A percentile compares a stretch with the other conserved stretches of the same genome.
These are phyloP conservation scores for Penicillium sp. DNA, from an alignment of 2,329 filamentous ascomycete species.

Conservation along the genomic window DNA sequence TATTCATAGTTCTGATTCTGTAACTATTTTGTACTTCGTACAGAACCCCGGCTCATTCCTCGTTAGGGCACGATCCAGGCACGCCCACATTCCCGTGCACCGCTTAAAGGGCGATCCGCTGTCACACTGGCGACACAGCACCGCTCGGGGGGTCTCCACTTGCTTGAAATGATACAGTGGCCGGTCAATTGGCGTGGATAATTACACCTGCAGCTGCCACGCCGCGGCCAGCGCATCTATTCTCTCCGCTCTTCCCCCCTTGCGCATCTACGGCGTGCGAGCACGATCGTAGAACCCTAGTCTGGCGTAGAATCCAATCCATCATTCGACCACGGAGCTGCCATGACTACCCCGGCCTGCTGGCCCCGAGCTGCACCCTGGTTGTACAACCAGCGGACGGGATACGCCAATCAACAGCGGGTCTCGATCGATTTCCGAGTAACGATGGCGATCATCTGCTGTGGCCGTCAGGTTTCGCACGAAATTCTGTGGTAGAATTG, in stretches of 20 bases:
- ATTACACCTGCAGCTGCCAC: slow-evolving; percentile 38
- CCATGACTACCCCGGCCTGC: slow-evolving; percentile 18
- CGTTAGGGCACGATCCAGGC: slow-evolving; percentile 25
- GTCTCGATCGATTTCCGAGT: slow-evolving; percentile 23
- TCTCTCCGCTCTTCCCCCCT: slow-evolving; percentile 19
- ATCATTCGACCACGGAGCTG: not conserved
- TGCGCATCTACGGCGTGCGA: slow-evolving; percentile 11
- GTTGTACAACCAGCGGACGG: slow-evolving; percentile 23
- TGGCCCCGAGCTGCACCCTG: slow-evolving; percentile 15
- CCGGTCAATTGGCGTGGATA: slow-evolving; percentile 14
- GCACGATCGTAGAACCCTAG: slow-evolving; percentile 10
- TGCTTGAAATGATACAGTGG: slow-evolving; percentile 26
- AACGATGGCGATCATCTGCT: slow-evolving; percentile 19
- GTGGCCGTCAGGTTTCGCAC: slow-evolving; percentile 13
- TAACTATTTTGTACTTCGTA: too few relatives aligned
- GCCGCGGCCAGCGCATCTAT: slow-evolving; percentile 35
- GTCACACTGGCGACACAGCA: slow-evolving; percentile 35
- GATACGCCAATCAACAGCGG: slow-evolving; percentile 25
- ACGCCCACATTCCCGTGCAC: slow-evolving; percentile 15
- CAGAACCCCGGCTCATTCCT: not conserved
- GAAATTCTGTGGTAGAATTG: not conserved
- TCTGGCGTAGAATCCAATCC: slow-evolving; percentile 16
- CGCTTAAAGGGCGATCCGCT: slow-evolving; percentile 34
- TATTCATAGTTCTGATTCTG: too few relatives aligned
- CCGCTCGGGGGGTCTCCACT: slow-evolving; percentile 32